These are phyloP conservation scores for Volvox africanus DNA, from an alignment of 139 green algal species.

Conservation along the genomic window DNA sequence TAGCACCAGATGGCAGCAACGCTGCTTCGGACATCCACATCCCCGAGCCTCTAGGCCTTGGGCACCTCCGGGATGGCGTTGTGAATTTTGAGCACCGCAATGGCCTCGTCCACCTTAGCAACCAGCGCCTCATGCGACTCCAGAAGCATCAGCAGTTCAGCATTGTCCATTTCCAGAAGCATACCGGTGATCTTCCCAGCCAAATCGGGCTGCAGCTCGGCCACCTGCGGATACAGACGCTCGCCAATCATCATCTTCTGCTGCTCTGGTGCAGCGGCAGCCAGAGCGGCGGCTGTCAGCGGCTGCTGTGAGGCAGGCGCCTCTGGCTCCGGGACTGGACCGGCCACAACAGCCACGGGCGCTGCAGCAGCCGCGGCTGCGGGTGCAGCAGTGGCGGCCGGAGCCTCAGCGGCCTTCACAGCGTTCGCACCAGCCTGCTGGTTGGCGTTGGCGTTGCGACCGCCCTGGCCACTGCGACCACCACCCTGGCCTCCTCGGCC, in stretches of 20 bases:
- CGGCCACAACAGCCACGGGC: slow-evolving; percentile 45
- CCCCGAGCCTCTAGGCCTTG: slow-evolving; percentile 17
- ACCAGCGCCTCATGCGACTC: slow-evolving; percentile 80
- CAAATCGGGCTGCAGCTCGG: slow-evolving; percentile 81
- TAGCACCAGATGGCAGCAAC: too few species aligned
- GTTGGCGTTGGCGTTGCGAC: slow-evolving; percentile 16
- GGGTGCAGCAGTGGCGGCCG: slow-evolving; percentile 3
- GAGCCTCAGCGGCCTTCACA: neutral
- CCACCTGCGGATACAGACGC: slow-evolving; percentile 89
- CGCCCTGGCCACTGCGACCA: slow-evolving; percentile 27
- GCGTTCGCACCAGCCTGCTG: neutral
- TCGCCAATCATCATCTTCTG: slow-evolving; percentile 95
- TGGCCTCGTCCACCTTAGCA: slow-evolving; percentile 92
- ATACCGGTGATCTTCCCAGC: slow-evolving; percentile 97
- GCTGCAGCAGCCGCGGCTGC: slow-evolving; percentile 22
- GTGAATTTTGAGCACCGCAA: slow-evolving; percentile 88
- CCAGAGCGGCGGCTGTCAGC: slow-evolving; percentile 79
- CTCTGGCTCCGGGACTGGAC: slow-evolving; percentile 35
- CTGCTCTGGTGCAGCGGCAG: slow-evolving; percentile 81
- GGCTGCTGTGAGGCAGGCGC: slow-evolving; percentile 46
- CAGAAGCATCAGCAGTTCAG: slow-evolving; percentile 91
- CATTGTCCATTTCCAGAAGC: slow-evolving; percentile 96
- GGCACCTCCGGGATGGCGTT: slow-evolving; percentile 74
- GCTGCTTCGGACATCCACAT: too few species aligned
- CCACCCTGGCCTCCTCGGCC: slow-evolving; percentile 33